phyloP scores from a whole-genome alignment of 192 early-diverging fungal species.

The Dissophora ornata region DNA sequence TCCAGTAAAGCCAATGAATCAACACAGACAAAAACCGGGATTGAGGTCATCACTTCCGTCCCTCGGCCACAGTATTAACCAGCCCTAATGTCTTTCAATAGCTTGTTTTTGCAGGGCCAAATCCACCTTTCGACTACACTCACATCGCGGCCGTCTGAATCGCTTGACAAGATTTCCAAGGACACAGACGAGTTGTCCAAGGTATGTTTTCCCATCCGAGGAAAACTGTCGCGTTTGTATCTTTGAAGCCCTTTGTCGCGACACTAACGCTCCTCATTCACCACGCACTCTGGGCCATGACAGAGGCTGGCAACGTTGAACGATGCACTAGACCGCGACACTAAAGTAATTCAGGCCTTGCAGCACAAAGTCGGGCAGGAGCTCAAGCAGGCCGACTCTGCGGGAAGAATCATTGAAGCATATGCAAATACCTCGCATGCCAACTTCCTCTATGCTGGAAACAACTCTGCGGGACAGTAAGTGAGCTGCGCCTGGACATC shows the following conservation, averaged over 20 bases:
- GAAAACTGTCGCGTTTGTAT: no score
- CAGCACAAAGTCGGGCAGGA: constrained; percentile 44
- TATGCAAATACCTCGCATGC: constrained; percentile 45
- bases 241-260: no score
- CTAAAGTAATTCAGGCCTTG: constrained; percentile 31
- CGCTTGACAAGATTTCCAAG: constrained; percentile 46
- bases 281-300: not conserved
- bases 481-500: no score
- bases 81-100: constrained; percentile 1
- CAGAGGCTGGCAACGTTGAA: constrained; percentile 42
- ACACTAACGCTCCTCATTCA: not conserved
- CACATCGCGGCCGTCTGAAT: constrained; percentile 34
- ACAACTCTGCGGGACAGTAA: constrained; percentile 52
- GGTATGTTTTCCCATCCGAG: constrained; percentile 1
- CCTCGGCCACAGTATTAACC: not conserved
- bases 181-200: constrained; percentile 44
- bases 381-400: constrained; percentile 49
- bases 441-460: constrained; percentile 49
- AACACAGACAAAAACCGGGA: not conserved
- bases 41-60: not conserved
- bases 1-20: constrained; percentile 23
- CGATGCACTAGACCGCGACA: constrained; percentile 46
- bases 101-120: constrained; percentile 41
- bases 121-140: constrained; percentile 44
- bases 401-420: constrained; percentile 51